phyloP scores from a whole-genome alignment of 345 rosid species.

The Linum lewisii region DNA sequence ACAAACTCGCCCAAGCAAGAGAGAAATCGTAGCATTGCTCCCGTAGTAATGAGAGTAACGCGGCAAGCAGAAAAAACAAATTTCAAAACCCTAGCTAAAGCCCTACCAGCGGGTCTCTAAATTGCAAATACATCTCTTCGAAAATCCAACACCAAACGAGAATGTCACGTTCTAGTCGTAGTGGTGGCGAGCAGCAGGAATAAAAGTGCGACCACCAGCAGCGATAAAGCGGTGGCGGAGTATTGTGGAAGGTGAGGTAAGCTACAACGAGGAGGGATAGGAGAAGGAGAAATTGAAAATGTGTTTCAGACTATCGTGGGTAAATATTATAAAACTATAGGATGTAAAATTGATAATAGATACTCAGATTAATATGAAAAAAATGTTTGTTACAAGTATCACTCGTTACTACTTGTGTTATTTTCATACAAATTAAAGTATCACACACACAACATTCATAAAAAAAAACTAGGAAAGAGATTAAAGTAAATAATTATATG shows the following conservation, averaged over 20 bases:
- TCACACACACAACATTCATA: too few relatives aligned
- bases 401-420: too few relatives aligned
- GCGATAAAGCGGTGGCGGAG: conserved; percentile 10
- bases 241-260: conserved; percentile 33
- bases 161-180: conserved; percentile 59
- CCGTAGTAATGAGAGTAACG: conserved; percentile 77
- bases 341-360: too few relatives aligned
- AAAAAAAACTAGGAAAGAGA: too few relatives aligned
- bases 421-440: too few relatives aligned
- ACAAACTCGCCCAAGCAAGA: conserved; percentile 80
- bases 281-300: conserved; percentile 35
- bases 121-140: conserved; percentile 88
- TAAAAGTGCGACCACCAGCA: not conserved
- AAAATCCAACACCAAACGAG: conserved; percentile 82
- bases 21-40: conserved; percentile 68
- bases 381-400: too few relatives aligned
- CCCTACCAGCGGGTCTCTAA: conserved; percentile 57
- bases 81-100: conserved; percentile 59
- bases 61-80: conserved; percentile 64
- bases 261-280: conserved; percentile 32
- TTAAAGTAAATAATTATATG: too few relatives aligned
- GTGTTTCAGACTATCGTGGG: conserved; percentile 38
- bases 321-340: too few relatives aligned
- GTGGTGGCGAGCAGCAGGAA: conserved; percentile 14
- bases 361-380: too few relatives aligned